A percentile compares a stretch with the other conserved stretches of the same genome.
phyloP scores from a whole-genome alignment of 768 basidiomycete species.

The Lactifluus echinatus region DNA sequence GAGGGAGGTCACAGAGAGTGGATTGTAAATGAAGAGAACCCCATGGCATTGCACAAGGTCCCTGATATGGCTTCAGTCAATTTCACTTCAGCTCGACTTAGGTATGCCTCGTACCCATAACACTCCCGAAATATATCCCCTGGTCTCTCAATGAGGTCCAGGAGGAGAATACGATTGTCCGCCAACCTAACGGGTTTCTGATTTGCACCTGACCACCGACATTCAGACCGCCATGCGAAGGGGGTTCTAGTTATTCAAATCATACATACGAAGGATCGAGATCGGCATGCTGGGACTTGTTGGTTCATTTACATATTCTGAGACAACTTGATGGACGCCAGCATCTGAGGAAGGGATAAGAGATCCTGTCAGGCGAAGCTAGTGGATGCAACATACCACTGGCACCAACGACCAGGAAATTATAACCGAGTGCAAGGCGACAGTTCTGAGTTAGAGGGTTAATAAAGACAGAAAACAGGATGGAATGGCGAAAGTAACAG shows the following conservation, averaged over 20 bases:
- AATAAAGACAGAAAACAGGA: neutral
- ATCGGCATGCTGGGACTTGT: neutral
- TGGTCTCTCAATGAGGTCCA: slow-evolving; percentile 9
- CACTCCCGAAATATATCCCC: slow-evolving; percentile 13
- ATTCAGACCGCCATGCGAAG: neutral
- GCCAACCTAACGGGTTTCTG: slow-evolving; percentile 4
- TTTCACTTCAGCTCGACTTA: too few species aligned
- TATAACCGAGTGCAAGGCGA: slow-evolving; percentile 8
- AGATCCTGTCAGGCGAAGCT: neutral
- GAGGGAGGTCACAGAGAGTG: neutral
- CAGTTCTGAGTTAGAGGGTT: neutral
- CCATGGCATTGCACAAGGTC: slow-evolving; percentile 13
- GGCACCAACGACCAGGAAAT: slow-evolving; percentile 3
- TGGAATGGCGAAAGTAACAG: neutral
- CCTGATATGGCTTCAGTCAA: neutral
- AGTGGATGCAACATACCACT: neutral
- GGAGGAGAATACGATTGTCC: slow-evolving; percentile 3
- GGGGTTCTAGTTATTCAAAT: too few species aligned
- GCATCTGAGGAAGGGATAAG: neutral
- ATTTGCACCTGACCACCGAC: slow-evolving; percentile 1
- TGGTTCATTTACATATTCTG: slow-evolving; percentile 1
- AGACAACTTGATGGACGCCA: neutral
- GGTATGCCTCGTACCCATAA: neutral
- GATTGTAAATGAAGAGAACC: slow-evolving; percentile 8
- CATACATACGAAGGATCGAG: slow-evolving; percentile 7